Evolutionary conservation across 192 early-diverging fungal genomes (phyloP).

Genomic region (Entomortierella parvispora): DNA sequence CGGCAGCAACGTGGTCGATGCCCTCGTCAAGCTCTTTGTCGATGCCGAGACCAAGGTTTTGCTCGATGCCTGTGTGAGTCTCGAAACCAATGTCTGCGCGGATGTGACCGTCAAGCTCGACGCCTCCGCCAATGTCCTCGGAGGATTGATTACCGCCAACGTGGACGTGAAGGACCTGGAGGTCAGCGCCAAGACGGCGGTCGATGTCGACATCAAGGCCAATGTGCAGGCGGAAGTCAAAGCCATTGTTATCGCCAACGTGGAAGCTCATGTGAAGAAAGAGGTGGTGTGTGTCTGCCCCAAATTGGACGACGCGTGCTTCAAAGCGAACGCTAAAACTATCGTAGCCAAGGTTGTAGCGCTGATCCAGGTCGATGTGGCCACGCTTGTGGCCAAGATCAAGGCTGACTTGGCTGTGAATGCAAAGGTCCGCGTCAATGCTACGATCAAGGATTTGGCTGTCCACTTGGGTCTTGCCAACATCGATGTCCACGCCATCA

Average conservation of each 20-base stretch:
- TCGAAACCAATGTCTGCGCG: conserved; percentile 27
- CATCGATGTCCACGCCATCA: conserved; percentile 10
- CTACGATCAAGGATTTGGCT: conserved; percentile 12
- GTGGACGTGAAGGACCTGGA: conserved; percentile 25
- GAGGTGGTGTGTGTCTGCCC: conserved; percentile 13
- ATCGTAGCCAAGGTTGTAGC: conserved; percentile 35
- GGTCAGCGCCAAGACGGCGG: conserved; percentile 12
- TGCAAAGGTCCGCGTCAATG: conserved; percentile 13
- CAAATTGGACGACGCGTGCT: conserved; percentile 9
- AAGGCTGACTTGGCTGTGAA: conserved; percentile 18
- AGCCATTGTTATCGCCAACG: conserved; percentile 24
- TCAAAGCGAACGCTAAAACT: conserved; percentile 16
- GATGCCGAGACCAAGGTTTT: conserved; percentile 10
- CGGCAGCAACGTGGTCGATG: conserved; percentile 1
- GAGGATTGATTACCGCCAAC: conserved; percentile 25
- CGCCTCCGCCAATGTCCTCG: conserved; percentile 20
- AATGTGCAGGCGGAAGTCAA: conserved; percentile 4
- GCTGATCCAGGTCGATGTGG: conserved; percentile 25
- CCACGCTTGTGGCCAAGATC: conserved; percentile 27
- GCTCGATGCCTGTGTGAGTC: conserved; percentile 3
- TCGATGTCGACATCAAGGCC: conserved; percentile 10
- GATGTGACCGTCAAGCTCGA: conserved; percentile 25
- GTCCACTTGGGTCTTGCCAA: conserved; percentile 16
- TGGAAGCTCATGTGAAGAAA: conserved; percentile 28
- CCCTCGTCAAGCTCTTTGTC: conserved; percentile 21